phyloP scores from a whole-genome alignment of 352 stramenopile genomes.

The Chrysophaeum taylorii region DNA sequence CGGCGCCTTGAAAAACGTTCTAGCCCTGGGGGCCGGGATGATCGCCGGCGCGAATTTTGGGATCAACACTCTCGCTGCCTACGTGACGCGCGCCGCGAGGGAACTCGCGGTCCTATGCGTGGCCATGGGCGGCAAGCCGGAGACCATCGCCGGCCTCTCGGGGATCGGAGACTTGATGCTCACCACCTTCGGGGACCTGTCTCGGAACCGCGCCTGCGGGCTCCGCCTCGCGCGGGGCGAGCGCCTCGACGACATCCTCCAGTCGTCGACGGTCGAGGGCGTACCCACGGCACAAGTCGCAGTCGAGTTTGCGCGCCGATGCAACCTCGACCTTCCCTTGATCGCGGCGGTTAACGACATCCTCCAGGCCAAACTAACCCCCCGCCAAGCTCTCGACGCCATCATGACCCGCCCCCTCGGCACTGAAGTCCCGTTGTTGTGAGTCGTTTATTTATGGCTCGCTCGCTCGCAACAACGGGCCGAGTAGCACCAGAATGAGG shows the following conservation, averaged over 20 bases:
- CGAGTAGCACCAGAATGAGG: no score
- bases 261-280: conserved; percentile 70
- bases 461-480: no score
- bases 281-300: conserved; percentile 77
- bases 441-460: no score
- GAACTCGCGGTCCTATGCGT: conserved; percentile 79
- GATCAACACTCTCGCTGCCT: conserved; percentile 81
- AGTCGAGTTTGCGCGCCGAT: conserved; percentile 73
- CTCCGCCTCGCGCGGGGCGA: conserved; percentile 64
- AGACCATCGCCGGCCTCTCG: conserved; percentile 70
- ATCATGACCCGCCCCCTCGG: conserved; percentile 7
- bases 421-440: not conserved
- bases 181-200: conserved; percentile 78
- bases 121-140: conserved; percentile 74
- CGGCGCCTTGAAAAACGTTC: conserved; percentile 83
- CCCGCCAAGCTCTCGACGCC: not conserved
- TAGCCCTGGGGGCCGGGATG: conserved; percentile 86
- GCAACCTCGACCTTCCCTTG: conserved; percentile 74
- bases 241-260: conserved; percentile 68
- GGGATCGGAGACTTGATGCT: conserved; percentile 81
- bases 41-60: conserved; percentile 78
- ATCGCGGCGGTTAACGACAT: conserved; percentile 70
- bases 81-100: conserved; percentile 71
- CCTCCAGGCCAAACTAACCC: conserved; percentile 43
- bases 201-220: conserved; percentile 74